Base-by-base conservation (phyloP, 306 rosid genomes). In the Crotalaria pallida region DNA sequence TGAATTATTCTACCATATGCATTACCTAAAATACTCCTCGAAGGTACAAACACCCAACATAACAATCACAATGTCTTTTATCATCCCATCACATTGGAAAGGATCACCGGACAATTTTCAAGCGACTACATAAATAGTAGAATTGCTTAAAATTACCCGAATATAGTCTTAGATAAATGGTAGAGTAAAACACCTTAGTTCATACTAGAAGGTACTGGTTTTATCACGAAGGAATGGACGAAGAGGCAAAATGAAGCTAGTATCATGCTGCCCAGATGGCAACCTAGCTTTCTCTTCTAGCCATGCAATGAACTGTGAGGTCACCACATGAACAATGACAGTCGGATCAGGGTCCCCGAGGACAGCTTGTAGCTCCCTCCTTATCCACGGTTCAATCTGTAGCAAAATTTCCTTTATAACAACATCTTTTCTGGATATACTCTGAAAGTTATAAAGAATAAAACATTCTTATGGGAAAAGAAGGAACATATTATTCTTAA, bases 361-460 rank as follows among this genome's bases (percentile, higher is more conserved):
- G 64, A 85, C 57, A 44, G 82, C 85, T 50, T 79, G 85, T 48
- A 88, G 78, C 85, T 88, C 93, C 77, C 93, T 88, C 40, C 56
- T 15, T 55, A 88, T 79, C 93, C 93, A 83, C 0, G 90, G 90
- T 38, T 85, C 83, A 63, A 88, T 81, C 77, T 80, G 80, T 27
- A 50, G 82, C 33, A 77, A 19, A 2, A 79, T 74, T 45, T 60
- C 74, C 48, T 74, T 82, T 45, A 71, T 85, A 3, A 15, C n/a
- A n/a, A 69, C 60, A 67, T 22, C 75, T 50, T 38, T 83, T 34
- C 68, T 41, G 2, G 22, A 56, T 21, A 38, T 44, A 71, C 33
- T 59, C 83, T 84, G 74, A 52, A 48, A 56, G 1, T 67, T 77
- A n/a, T 45, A 38, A 7, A 61, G 7, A 41, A 19, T 38, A 15